Base-by-base conservation (phyloP, 108 stramenopile genomes). In the Skeletonema grethae region DNA sequence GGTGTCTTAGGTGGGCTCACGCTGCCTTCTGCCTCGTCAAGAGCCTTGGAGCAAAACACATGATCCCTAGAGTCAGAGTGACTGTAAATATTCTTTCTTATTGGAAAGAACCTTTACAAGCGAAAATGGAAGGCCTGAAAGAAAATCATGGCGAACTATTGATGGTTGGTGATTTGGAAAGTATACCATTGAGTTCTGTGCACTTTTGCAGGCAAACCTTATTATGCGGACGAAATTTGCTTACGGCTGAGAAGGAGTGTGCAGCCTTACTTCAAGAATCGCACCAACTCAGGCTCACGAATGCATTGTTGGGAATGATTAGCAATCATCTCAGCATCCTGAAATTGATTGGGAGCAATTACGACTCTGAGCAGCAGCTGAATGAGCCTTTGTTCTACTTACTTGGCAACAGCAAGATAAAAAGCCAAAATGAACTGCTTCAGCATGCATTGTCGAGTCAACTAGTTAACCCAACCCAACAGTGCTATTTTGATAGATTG, bases 91-190 rank as follows among this genome's bases (percentile, higher is more conserved):
- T 34, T 20, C 2, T 24, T 18, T 10, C 25, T 2, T 35, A 28
- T 13, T 72, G 65, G 25, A 11, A 18, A 18, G 72, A 72, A 57
- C 68, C 68, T 7, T 35, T 69, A 3, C 58, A 69, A 43, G 13
- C 68, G 4, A 18, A 18, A 20, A 36, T 57, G 5, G 20, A 24
- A 13, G 18, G 28, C 15, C 55, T 67, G 12, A 20, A 20, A 24
- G 25, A 56, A 35, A 57, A 34, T 41, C 29, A 57, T 15, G 8
- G 16, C 7, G 50, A 56, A 3, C 65, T 34, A 20, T 16, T 55
- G 13, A 22, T 56, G 18, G 64, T 39, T 50, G 72, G 72, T 25
- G 72, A 72, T 67, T 11, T 45, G 2, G 50, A 53, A 4, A 0
- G 5, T 67, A 31, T 50, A 4, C 16, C 29, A 2, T 8, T 67